Percentiles rank a stretch among this genome's conserved stretches.
Evolutionary conservation across 106 monocot genomes (phyloP).

Genomic region (Phalaenopsis aphrodite): DNA sequence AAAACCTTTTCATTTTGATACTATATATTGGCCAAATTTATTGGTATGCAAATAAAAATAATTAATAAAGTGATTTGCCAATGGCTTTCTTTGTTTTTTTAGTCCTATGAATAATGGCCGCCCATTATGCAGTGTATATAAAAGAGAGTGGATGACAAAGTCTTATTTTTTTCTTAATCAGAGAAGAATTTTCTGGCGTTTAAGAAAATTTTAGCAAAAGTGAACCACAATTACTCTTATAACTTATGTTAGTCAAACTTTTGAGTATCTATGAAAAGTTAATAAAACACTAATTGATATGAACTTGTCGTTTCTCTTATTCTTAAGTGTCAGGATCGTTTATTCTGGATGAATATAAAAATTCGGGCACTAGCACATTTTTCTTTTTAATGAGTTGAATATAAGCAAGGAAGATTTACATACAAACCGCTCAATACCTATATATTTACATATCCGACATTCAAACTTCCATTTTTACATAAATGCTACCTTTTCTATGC

Average conservation of each 20-base stretch:
- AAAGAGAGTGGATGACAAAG: not conserved
- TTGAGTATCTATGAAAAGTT: not conserved
- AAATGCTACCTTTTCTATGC: too few relatives aligned
- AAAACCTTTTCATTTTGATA: not conserved
- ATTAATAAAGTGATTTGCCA: constrained; percentile 2
- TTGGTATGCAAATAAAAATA: not conserved
- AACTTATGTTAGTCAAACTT: not conserved
- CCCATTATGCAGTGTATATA: not conserved
- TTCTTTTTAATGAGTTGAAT: not conserved
- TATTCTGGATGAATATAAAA: not conserved
- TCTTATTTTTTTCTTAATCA: not conserved
- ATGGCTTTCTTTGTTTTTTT: not conserved
- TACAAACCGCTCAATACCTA: too few relatives aligned
- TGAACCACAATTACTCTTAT: not conserved
- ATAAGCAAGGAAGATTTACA: not conserved
- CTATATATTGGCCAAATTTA: not conserved
- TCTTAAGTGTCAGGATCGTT: not conserved
- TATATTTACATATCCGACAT: too few relatives aligned
- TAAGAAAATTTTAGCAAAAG: too few relatives aligned
- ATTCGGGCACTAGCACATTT: not conserved
- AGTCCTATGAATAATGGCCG: not conserved
- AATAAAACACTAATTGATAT: not conserved
- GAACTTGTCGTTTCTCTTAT: not conserved
- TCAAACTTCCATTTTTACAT: too few relatives aligned
- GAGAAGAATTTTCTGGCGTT: not conserved